Base-by-base conservation (phyloP, 257 asterid genomes). In the Leonotis leonurus region DNA sequence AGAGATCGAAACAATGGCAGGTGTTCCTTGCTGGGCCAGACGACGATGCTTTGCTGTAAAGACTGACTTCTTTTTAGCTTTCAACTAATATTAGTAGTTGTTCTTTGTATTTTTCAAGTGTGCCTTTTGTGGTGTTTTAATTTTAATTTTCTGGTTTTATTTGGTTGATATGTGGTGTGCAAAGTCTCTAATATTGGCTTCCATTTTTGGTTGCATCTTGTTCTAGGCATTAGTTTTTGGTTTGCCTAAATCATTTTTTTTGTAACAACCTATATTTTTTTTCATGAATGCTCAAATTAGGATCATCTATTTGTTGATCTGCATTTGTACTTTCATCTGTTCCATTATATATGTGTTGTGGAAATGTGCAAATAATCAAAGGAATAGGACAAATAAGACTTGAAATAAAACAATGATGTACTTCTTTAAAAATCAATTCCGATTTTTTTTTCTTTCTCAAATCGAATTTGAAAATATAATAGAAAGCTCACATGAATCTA, bases 1-100 rank as follows among this genome's bases (percentile, higher is more conserved):
- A 7, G 20, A 18, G 21, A 52, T 40, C 10, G 59, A 5, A n/a
- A 53, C 36, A 67, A 71, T 17, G 37, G 64, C 70, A 92, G 99
- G 91, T 92, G 8, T 70, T 83, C 67, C 97, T 92, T 67, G 97
- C 93, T 12, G 99, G 99, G 67, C 99, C 97, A 57, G 99, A 89
- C 40, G 99, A 92, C 5, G 95, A 92, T 30, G 99, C 95, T 13
- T 58, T 89, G 79, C 63, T 89, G 80, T 92, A 80, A 80, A 68
- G 77, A 81, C 82, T 64, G 80, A 78, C 76, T 55, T 56, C 67
- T 45, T 65, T 70, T 41, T 67, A 67, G 69, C n/a, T n/a, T 70
- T 52, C 65, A 30, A 66, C 79, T 71, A 74, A 69, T 64, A 51
- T 37, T 45, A 59, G 66, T 26, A 50, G 1, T 9, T 1, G 57